Evolutionary conservation across 1,139 yeast species (phyloP), one percentile per base, ranked within the genome.

Genomic region (Debaryomyces sp.): DNA sequence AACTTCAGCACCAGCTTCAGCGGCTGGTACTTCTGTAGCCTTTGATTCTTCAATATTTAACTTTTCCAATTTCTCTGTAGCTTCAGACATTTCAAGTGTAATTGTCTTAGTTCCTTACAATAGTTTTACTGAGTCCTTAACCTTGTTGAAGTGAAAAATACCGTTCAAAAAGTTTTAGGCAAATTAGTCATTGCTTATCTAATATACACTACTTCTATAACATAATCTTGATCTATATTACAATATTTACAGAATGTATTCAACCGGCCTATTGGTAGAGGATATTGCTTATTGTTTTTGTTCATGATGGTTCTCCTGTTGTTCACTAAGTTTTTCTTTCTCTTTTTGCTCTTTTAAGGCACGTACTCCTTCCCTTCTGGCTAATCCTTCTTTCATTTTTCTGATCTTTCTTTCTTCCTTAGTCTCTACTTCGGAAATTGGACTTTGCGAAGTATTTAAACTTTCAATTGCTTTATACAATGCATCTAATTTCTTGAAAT

Each of bases 321-420:
- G 50, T 48, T 47, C 21, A 29, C 47, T 34, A 47, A 50, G 43
- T 39, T 54, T 52, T 53, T 60, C 50, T 40, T 40, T 40, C 43
- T 48, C 53, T 35, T 53, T 54, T 39, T 53, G 47, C 45, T 64
- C 61, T 54, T 63, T 61, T 44, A 61, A 59, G 40, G 59, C 57
- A 45, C 63, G 53, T 3, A 71, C 69, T 5, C 57, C 65, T 7
- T 70, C 74, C 54, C 81, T 74, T 53, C 79, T 73, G 9, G 72
- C 80, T 59, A 86, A 62, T 0, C 94, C 94, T 62, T 85, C 90
- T 43, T 57, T 62, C 6, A 77, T 77, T 61, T 84, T 87, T 41
- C 92, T 66, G 49, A 70, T 71, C 50, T 85, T 73, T 56, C 91
- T 70, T 54, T 84, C 82, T 54, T 85, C 89, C 54, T 64, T 72